Evolutionary conservation across 768 basidiomycete species (phyloP).

Genomic region (Phlebiopsis gigantea): DNA sequence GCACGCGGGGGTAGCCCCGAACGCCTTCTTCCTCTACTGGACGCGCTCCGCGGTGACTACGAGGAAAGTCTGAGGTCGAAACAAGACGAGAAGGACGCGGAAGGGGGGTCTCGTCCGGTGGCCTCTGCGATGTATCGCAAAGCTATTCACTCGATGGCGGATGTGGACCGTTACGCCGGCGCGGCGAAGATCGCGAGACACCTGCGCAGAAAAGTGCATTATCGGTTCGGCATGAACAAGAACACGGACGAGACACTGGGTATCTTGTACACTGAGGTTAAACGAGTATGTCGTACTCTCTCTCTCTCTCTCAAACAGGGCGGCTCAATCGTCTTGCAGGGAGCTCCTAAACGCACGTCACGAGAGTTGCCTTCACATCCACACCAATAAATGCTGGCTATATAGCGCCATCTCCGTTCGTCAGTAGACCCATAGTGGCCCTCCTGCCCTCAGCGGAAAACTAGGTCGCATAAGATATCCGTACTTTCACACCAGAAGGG

Average conservation of each 20-base stretch:
- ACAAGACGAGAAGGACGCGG: neutral
- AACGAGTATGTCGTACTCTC: neutral
- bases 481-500: too few relatives aligned
- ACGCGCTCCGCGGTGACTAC: neutral
- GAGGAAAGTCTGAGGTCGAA: neutral
- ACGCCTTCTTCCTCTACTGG: neutral
- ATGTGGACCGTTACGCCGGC: neutral
- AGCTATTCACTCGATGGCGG: neutral
- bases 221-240: neutral
- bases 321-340: too few relatives aligned
- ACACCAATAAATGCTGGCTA: too few relatives aligned
- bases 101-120: neutral
- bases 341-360: too few relatives aligned
- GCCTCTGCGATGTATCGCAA: neutral
- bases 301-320: too few relatives aligned
- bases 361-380: too few relatives aligned
- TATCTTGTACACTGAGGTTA: neutral
- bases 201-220: neutral
- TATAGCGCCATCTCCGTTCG: too few relatives aligned
- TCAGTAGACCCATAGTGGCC: too few relatives aligned
- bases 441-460: too few relatives aligned
- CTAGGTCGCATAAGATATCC: too few relatives aligned
- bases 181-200: neutral
- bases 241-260: neutral
- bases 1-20: neutral